Evolutionary conservation across 2,329 filamentous ascomycete species (phyloP).

Genomic region (Sclerotinia spermophila): DNA sequence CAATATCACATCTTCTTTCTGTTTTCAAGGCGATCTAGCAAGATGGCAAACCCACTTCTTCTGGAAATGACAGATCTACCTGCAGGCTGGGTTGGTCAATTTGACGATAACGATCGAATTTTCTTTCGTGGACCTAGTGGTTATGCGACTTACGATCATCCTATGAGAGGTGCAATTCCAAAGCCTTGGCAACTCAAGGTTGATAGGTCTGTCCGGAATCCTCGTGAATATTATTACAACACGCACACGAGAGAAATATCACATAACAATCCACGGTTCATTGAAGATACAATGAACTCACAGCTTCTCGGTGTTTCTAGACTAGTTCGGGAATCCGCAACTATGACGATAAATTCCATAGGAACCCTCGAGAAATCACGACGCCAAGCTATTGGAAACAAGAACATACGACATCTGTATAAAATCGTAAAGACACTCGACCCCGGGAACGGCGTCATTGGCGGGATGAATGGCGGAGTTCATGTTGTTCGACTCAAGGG

Average conservation of each 20-base stretch:
- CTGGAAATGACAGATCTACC: slow-evolving; percentile 6
- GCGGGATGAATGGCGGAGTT: slow-evolving; percentile 35
- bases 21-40: not conserved
- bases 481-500: slow-evolving; percentile 28
- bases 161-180: slow-evolving; percentile 17
- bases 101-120: slow-evolving; percentile 10
- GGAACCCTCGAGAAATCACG: slow-evolving; percentile 11
- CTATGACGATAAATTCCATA: slow-evolving; percentile 8
- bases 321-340: slow-evolving; percentile 17
- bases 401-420: slow-evolving; percentile 24
- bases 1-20: not conserved
- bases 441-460: slow-evolving; percentile 24
- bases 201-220: not conserved
- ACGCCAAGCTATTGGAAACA: slow-evolving; percentile 1
- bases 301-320: slow-evolving; percentile 11
- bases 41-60: slow-evolving; percentile 11
- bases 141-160: slow-evolving; percentile 14
- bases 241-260: not conserved
- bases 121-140: slow-evolving; percentile 2
- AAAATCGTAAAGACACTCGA: slow-evolving; percentile 31
- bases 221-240: slow-evolving; percentile 18
- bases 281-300: slow-evolving; percentile 3
- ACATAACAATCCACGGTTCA: slow-evolving; percentile 20
- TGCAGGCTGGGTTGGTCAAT: slow-evolving; percentile 3
- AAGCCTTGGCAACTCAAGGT: slow-evolving; percentile 21